Percentiles rank a stretch among this genome's conserved stretches.
Evolutionary conservation across 2,329 filamentous ascomycete genomes (phyloP).

Genomic region (Raffaelea ambrosiae): DNA sequence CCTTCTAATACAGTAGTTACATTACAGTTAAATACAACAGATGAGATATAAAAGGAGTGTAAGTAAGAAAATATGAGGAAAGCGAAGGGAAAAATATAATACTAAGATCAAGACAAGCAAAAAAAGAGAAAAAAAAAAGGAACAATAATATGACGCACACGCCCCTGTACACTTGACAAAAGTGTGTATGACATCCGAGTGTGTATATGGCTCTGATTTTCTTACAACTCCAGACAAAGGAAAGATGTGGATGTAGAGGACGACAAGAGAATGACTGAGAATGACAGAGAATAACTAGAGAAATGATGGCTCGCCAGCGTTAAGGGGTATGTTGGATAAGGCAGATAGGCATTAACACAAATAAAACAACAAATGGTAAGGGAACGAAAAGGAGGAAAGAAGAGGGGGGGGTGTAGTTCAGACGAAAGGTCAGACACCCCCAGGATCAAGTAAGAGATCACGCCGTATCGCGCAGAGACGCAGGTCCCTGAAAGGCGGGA

Average conservation of each 20-base stretch:
- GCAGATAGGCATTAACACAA: too few relatives aligned
- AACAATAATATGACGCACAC: not conserved
- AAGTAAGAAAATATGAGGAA: too few relatives aligned
- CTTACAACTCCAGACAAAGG: not conserved
- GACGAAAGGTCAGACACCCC: not conserved
- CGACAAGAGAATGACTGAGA: too few relatives aligned
- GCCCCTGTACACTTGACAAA: not conserved
- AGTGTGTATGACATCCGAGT: not conserved
- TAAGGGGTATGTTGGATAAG: not conserved
- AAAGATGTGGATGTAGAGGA: not conserved
- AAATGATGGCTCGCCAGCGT: too few relatives aligned
- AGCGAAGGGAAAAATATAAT: not conserved
- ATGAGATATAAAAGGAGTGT: too few relatives aligned
- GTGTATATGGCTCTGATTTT: not conserved
- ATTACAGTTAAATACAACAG: too few relatives aligned
- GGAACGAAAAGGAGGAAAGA: not conserved
- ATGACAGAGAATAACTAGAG: too few relatives aligned
- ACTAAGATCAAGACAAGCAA: not conserved
- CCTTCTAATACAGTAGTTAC: too few relatives aligned
- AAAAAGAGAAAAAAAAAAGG: not conserved
- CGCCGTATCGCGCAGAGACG: slow-evolving; percentile 29
- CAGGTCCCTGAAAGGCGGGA: slow-evolving; percentile 45
- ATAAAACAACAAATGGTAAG: not conserved
- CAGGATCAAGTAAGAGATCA: too few relatives aligned
- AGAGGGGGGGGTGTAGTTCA: not conserved